Conservation (phyloP, 768 basidiomycete genomes). For the Postia placenta region DNA sequence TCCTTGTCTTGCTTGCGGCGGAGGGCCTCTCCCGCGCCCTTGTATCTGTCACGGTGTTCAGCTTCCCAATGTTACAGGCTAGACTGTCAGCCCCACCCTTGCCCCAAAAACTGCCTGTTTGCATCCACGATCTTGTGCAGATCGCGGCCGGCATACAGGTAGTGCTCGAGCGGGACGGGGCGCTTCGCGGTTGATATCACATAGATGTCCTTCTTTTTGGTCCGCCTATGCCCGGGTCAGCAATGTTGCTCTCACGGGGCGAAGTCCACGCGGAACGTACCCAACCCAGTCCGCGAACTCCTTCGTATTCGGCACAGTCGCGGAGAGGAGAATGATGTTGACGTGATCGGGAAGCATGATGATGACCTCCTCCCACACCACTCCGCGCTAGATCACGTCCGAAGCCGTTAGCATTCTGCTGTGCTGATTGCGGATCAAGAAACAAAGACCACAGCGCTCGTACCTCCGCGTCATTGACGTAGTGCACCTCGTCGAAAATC, state of each 20-base stretch:
- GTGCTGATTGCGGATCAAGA: too few species aligned
- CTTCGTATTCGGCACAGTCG: slow-evolving; percentile 95
- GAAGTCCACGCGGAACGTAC: slow-evolving; percentile 41
- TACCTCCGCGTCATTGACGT: slow-evolving; percentile 99
- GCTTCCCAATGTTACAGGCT: not conserved
- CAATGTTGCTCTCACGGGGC: not conserved
- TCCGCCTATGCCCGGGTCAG: slow-evolving; percentile 53
- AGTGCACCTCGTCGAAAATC: slow-evolving; percentile 99
- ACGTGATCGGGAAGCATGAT: slow-evolving; percentile 99
- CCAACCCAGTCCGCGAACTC: slow-evolving; percentile 99
- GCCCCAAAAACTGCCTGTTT: slow-evolving; percentile 59
- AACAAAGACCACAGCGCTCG: slow-evolving; percentile 11
- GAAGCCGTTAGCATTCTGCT: not conserved
- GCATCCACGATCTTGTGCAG: slow-evolving; percentile 90
- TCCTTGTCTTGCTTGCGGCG: slow-evolving; percentile 97
- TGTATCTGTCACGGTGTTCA: slow-evolving; percentile 57
- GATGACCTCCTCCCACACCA: slow-evolving; percentile 99
- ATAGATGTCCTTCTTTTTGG: slow-evolving; percentile 99
- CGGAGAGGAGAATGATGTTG: slow-evolving; percentile 93
- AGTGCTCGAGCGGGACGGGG: slow-evolving; percentile 96
- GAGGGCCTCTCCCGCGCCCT: slow-evolving; percentile 83
- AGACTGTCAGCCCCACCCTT: slow-evolving; percentile 47
- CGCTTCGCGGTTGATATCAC: slow-evolving; percentile 96
- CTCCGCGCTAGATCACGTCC: slow-evolving; percentile 68
- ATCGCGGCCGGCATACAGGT: slow-evolving; percentile 90